phyloP scores from a whole-genome alignment of 768 basidiomycete genomes.

The Leccinum broughii region DNA sequence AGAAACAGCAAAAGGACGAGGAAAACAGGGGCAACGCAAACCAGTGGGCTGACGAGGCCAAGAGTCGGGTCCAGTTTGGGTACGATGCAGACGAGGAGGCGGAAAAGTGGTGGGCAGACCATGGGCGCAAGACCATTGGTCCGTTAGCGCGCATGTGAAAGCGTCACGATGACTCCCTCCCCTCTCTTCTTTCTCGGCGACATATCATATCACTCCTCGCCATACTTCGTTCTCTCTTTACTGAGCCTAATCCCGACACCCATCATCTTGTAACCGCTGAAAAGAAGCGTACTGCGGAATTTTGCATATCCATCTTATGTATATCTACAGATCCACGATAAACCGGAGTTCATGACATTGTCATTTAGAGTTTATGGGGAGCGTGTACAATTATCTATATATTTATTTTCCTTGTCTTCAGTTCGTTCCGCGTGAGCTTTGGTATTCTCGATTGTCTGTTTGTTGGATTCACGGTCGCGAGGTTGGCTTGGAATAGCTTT shows the following conservation, averaged over 20 bases:
- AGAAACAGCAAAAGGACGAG: not conserved
- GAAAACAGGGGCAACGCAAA: conserved; percentile 42
- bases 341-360: not conserved
- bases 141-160: conserved; percentile 16
- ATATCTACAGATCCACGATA: not conserved
- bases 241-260: not conserved
- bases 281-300: not conserved
- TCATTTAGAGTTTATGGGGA: not conserved
- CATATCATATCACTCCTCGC: not conserved
- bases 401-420: not conserved
- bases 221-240: not conserved
- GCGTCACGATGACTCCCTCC: not conserved
- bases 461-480: not conserved
- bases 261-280: not conserved
- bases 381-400: not conserved
- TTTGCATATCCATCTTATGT: not conserved
- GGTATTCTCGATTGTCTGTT: not conserved
- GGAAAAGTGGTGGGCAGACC: conserved; percentile 48
- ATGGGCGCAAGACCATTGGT: conserved; percentile 25
- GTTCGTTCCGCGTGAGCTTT: not conserved
- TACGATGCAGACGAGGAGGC: conserved; percentile 56
- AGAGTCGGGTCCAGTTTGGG: conserved; percentile 47
- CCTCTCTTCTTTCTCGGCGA: not conserved
- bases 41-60: conserved; percentile 58
- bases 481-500: not conserved